phyloP scores from a whole-genome alignment of 306 rosid species.

The Cicer yamashitae region DNA sequence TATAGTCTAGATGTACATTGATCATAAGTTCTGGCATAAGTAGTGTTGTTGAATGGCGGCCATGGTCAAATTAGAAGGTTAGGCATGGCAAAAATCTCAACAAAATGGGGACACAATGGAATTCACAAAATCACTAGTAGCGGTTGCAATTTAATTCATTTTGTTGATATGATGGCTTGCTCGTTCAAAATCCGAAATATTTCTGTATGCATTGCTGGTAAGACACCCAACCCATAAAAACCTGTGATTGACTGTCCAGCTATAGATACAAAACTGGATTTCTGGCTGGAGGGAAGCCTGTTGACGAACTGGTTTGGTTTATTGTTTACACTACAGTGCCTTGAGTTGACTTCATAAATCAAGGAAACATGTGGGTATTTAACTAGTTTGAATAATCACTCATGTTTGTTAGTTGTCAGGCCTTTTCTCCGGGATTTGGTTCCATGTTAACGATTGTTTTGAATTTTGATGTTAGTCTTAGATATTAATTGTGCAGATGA shows the following conservation, averaged over 20 bases:
- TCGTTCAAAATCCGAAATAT: not conserved
- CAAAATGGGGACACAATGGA: not conserved
- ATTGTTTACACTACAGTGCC: slow-evolving; percentile 9
- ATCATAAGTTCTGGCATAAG: not conserved
- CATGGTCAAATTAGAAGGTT: too few species aligned
- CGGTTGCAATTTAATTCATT: too few species aligned
- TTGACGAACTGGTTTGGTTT: slow-evolving; percentile 22
- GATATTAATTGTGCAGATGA: slow-evolving; percentile 12
- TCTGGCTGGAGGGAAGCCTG: slow-evolving; percentile 1
- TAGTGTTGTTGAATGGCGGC: too few species aligned
- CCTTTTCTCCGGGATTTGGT: slow-evolving; percentile 14
- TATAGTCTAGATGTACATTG: not conserved
- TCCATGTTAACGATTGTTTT: slow-evolving; percentile 16
- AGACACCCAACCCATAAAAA: not conserved
- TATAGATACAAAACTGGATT: slow-evolving; percentile 21
- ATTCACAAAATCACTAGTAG: not conserved
- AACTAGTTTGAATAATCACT: slow-evolving; percentile 22
- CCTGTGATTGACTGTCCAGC: not conserved
- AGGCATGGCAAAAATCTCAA: too few species aligned
- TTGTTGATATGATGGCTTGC: not conserved
- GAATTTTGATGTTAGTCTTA: not conserved
- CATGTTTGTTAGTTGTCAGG: slow-evolving; percentile 16
- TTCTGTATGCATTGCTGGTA: not conserved
- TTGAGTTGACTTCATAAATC: slow-evolving; percentile 7
- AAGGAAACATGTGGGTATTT: slow-evolving; percentile 12